These are phyloP conservation scores for Globisporangium carolinianum DNA, from an alignment of 352 stramenopile species.

Conservation along the genomic window DNA sequence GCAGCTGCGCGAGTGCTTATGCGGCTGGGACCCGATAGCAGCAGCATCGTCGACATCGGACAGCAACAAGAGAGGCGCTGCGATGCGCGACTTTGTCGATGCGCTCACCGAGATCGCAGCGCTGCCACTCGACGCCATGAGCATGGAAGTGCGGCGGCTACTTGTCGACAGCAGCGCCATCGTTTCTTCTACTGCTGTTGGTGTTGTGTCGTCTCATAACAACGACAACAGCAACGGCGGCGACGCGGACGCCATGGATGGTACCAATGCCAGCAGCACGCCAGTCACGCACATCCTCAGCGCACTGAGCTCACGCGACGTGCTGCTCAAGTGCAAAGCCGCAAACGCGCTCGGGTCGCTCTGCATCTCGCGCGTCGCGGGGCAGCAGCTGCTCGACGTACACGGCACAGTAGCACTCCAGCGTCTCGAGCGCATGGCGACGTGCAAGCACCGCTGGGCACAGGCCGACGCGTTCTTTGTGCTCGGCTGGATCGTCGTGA, in stretches of 20 bases:
- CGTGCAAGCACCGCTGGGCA: slow-evolving; percentile 63
- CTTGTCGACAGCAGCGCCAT: slow-evolving; percentile 20
- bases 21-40: slow-evolving; percentile 30
- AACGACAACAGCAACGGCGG: neutral
- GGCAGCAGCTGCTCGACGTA: slow-evolving; percentile 45
- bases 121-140: slow-evolving; percentile 54
- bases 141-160: slow-evolving; percentile 64
- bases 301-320: slow-evolving; percentile 47
- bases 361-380: slow-evolving; percentile 66
- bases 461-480: slow-evolving; percentile 73
- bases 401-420: slow-evolving; percentile 30
- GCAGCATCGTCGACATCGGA: neutral
- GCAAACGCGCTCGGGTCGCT: slow-evolving; percentile 66
- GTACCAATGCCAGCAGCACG: neutral
- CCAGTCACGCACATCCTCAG: slow-evolving; percentile 32
- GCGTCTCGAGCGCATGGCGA: slow-evolving; percentile 50
- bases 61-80: slow-evolving; percentile 4
- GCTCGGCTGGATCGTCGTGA: slow-evolving; percentile 66
- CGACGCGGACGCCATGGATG: neutral
- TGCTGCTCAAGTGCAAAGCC: slow-evolving; percentile 76
- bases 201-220: neutral
- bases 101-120: slow-evolving; percentile 68
- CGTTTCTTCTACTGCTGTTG: too few species aligned
- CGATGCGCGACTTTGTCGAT: slow-evolving; percentile 56
- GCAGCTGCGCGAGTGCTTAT: slow-evolving; percentile 16